Evolutionary conservation across 768 basidiomycete species (phyloP).

Genomic region (Gymnopilus dilepis): DNA sequence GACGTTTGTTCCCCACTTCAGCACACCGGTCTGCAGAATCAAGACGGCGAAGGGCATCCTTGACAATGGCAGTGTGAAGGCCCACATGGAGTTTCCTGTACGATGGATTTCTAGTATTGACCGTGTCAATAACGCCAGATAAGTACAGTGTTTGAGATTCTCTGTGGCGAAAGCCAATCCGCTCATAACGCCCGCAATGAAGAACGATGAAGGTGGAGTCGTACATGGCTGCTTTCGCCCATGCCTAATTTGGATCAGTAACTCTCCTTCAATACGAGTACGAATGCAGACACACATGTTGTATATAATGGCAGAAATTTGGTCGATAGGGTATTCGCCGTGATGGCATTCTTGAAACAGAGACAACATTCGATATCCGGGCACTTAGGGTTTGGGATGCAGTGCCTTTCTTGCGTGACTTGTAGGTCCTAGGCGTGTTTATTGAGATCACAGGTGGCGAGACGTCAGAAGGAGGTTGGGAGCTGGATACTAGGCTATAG

Average conservation of each 20-base stretch:
- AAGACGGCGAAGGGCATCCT: conserved; percentile 6
- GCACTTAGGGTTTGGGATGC: background rate
- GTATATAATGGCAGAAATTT: conserved; percentile 3
- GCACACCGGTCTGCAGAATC: background rate
- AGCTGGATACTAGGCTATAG: background rate
- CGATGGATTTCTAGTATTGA: conserved; percentile 6
- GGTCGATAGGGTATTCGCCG: background rate
- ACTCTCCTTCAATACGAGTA: background rate
- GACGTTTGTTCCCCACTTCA: background rate
- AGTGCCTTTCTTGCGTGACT: background rate
- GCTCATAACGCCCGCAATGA: conserved; percentile 13
- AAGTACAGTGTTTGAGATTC: conserved; percentile 10
- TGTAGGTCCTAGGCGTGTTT: background rate
- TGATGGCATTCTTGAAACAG: background rate
- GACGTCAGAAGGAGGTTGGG: background rate
- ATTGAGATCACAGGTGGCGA: background rate
- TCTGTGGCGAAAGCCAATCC: conserved; percentile 17
- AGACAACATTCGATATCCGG: background rate
- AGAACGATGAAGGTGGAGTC: conserved; percentile 15
- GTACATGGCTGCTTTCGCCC: conserved; percentile 5
- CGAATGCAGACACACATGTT: background rate
- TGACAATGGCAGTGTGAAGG: conserved; percentile 13
- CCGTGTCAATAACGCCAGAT: conserved; percentile 11
- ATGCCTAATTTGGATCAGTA: background rate
- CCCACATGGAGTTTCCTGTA: conserved; percentile 21